Percentiles rank a stretch among this genome's conserved stretches.
Conservation (phyloP, 192 early-diverging fungal genomes). For the Lunasporangiospora selenospora region DNA sequence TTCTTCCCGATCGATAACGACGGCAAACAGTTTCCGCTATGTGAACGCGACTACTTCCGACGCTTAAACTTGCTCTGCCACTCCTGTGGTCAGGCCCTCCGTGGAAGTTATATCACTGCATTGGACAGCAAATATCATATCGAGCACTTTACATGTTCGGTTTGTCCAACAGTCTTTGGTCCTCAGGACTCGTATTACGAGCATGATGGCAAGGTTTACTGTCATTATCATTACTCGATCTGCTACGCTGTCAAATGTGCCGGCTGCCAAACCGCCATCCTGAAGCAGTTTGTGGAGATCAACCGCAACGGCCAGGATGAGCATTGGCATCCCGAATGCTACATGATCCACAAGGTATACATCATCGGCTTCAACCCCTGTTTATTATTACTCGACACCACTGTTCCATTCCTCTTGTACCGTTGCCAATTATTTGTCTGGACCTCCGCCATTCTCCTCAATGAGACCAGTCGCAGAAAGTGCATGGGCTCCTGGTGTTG, state of each 20-base stretch:
- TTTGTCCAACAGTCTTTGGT: slow-evolving; percentile 93
- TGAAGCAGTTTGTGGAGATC: slow-evolving; percentile 97
- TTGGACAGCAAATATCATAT: slow-evolving; percentile 94
- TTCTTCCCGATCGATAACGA: slow-evolving; percentile 79
- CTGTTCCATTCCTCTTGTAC: too few relatives aligned
- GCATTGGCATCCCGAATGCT: slow-evolving; percentile 99
- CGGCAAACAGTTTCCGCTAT: slow-evolving; percentile 71
- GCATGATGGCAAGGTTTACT: slow-evolving; percentile 90
- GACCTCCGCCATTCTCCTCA: too few relatives aligned
- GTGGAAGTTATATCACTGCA: slow-evolving; percentile 92
- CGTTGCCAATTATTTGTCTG: too few relatives aligned
- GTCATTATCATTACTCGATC: slow-evolving; percentile 93
- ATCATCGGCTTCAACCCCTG: too few relatives aligned
- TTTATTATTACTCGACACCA: too few relatives aligned
- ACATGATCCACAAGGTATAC: slow-evolving; percentile 98
- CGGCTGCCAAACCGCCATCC: slow-evolving; percentile 92
- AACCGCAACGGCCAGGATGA: slow-evolving; percentile 76
- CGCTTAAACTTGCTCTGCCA: slow-evolving; percentile 81
- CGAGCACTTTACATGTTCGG: slow-evolving; percentile 96
- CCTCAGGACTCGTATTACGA: slow-evolving; percentile 98
- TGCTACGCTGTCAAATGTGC: slow-evolving; percentile 91
- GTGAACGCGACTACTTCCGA: slow-evolving; percentile 89
- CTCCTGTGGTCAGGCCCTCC: slow-evolving; percentile 85
- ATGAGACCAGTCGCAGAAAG: too few relatives aligned
- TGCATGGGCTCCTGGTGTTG: too few relatives aligned